phyloP scores from a whole-genome alignment of 2,329 filamentous ascomycete genomes.

The Sarocladiaceae sp. region DNA sequence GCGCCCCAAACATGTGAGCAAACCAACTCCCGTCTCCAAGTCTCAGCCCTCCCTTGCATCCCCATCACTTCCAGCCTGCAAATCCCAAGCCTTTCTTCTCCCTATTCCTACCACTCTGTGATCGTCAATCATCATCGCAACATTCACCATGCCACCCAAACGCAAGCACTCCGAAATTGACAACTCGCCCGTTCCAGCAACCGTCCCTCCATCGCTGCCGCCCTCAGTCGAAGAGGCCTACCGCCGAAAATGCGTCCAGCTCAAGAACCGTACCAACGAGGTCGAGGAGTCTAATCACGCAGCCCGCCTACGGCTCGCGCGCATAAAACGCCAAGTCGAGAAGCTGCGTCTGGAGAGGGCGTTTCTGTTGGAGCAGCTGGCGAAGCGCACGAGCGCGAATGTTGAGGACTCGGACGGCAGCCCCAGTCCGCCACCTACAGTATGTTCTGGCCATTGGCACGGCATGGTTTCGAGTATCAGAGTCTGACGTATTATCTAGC shows the following conservation, averaged over 20 bases:
- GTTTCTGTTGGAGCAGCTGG: conserved; percentile 68
- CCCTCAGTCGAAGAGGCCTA: conserved; percentile 95
- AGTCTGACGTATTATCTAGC: conserved; percentile 38
- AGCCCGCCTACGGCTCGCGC: conserved; percentile 70
- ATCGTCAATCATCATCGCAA: neutral
- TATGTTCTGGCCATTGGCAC: conserved; percentile 36
- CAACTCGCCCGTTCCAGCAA: conserved; percentile 28
- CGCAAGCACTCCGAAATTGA: conserved; percentile 30
- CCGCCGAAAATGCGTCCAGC: conserved; percentile 90
- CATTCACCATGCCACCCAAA: conserved; percentile 29
- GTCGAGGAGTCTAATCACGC: conserved; percentile 90
- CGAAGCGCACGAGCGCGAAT: conserved; percentile 68
- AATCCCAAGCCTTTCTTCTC: conserved; percentile 1
- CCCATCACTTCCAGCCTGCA: neutral
- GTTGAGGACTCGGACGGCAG: conserved; percentile 76
- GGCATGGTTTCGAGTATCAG: neutral
- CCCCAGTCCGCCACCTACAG: conserved; percentile 74
- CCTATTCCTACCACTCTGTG: neutral
- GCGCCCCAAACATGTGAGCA: conserved; percentile 17
- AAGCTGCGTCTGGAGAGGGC: conserved; percentile 87
- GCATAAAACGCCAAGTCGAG: conserved; percentile 80
- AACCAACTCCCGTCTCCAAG: neutral
- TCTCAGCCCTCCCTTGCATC: conserved; percentile 8
- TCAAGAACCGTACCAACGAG: conserved; percentile 86
- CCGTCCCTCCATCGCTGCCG: conserved; percentile 60